phyloP scores from a whole-genome alignment of 495 filamentous ascomycete species.

The Cercophora newfieldiana region DNA sequence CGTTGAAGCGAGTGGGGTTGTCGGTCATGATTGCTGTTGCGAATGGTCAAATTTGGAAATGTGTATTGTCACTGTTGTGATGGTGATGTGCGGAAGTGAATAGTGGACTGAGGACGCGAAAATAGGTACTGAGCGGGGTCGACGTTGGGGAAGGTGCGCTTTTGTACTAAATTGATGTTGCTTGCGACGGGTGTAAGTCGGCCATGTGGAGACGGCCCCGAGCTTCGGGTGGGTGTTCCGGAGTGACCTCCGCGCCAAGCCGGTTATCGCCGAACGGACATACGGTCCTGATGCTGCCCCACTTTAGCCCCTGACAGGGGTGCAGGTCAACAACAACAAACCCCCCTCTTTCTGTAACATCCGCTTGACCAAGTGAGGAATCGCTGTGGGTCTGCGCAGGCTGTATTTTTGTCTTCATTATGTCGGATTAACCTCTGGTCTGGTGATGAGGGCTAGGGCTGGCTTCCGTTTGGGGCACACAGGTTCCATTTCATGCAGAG shows the following conservation, averaged over 20 bases:
- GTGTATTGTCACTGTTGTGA: not conserved
- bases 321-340: not conserved
- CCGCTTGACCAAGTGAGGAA: too few relatives aligned
- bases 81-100: not conserved
- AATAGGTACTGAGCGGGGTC: not conserved
- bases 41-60: not conserved
- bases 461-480: too few relatives aligned
- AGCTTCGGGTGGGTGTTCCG: not conserved
- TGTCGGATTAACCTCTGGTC: too few relatives aligned
- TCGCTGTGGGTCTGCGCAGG: too few relatives aligned
- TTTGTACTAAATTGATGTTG: not conserved
- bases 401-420: too few relatives aligned
- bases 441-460: too few relatives aligned
- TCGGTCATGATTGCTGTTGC: not conserved
- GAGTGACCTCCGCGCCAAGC: not conserved
- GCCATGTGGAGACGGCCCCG: not conserved
- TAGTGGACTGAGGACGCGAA: too few relatives aligned
- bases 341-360: not conserved
- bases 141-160: not conserved
- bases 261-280: not conserved
- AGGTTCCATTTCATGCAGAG: too few relatives aligned
- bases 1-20: slow-evolving; percentile 36
- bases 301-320: not conserved
- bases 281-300: not conserved
- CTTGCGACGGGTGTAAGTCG: not conserved